phyloP scores from a whole-genome alignment of 2,329 filamentous ascomycete species.

The Arthroderma uncinatum region DNA sequence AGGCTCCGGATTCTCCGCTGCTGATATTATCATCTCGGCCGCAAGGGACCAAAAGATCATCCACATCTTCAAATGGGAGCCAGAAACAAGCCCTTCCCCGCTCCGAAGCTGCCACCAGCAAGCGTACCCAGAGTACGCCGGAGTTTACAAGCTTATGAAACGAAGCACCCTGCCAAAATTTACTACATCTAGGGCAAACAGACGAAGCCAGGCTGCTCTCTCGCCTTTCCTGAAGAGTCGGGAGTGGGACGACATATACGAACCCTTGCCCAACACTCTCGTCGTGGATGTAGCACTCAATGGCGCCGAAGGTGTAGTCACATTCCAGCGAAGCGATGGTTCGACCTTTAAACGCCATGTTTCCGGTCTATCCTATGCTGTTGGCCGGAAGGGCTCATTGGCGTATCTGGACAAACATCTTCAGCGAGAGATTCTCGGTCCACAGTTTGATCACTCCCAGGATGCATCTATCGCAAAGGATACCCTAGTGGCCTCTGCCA shows the following conservation, averaged over 20 bases:
- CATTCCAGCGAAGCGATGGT: conserved; percentile 35
- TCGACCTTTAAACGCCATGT: conserved; percentile 37
- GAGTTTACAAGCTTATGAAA: conserved; percentile 51
- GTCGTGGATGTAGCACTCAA: conserved; percentile 31
- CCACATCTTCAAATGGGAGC: conserved; percentile 52
- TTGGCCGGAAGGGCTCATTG: conserved; percentile 46
- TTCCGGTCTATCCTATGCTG: conserved; percentile 43
- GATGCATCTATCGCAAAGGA: conserved; percentile 39
- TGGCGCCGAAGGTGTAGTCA: conserved; percentile 28
- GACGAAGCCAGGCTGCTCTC: conserved; percentile 25
- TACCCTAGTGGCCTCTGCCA: conserved; percentile 43
- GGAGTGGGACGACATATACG: conserved; percentile 42
- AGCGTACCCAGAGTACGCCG: conserved; percentile 52
- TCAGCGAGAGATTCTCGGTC: conserved; percentile 37
- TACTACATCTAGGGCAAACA: conserved; percentile 12
- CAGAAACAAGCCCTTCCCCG: conserved; percentile 44
- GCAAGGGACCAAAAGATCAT: conserved; percentile 42
- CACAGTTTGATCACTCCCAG: conserved; percentile 13
- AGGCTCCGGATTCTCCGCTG: conserved; percentile 52
- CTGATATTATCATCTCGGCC: conserved; percentile 49
- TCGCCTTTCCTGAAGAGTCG: conserved; percentile 39
- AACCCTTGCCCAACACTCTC: conserved; percentile 45
- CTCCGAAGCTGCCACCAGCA: conserved; percentile 48
- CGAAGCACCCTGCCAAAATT: conserved; percentile 30
- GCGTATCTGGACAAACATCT: conserved; percentile 41